Evolutionary conservation across 495 filamentous ascomycete species (phyloP), one percentile per base, ranked within the genome.

Genomic region (Staphylotrichum tortipilum): DNA sequence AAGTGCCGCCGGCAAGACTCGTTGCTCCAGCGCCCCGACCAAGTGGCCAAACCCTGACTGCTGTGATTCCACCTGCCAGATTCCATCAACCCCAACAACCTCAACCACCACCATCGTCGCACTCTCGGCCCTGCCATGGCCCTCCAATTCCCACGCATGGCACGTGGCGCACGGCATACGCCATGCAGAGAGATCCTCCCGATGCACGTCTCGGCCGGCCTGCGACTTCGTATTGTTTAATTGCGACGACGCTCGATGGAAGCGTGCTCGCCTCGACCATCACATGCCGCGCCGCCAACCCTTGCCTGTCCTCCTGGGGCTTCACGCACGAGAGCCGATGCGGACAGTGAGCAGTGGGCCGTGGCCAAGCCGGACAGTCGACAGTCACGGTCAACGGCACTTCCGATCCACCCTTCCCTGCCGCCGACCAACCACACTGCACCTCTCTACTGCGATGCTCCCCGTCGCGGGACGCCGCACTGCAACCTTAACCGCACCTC

Each of bases 371-470:
- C n/a, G 14, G 8, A 12, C 9, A 28, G 34, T 30, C n/a, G 23
- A 14, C 0, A 18, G 23, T 8, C 8, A 21, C n/a, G n/a, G 14
- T 21, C 24, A 15, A 38, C 51, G 51, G 52, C 38, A 45, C 44
- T 49, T 41, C 52, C 52, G 52, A 54, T 45, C 33, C 45, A 34
- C 28, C 34, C 21, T 40, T 30, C 26, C 40, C 38, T 11, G 19
- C 5, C 7, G 2, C 9, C 38, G 14, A 36, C 44, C 36, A 35
- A 41, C 40, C 42, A 30, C 41, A 15, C 35, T 14, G 9, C 15
- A 26, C 21, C n/a, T 17, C n/a, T n/a, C n/a, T n/a, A n/a, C n/a
- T 23, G 18, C 8, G 17, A 23, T 22, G 42, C 14, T 39, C 37
- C 26, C 21, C 30, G 21, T 8, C n/a, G n/a, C n/a, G n/a, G 17